Evolutionary conservation across 768 basidiomycete species (phyloP).

Genomic region (Agaricus subrufescens): DNA sequence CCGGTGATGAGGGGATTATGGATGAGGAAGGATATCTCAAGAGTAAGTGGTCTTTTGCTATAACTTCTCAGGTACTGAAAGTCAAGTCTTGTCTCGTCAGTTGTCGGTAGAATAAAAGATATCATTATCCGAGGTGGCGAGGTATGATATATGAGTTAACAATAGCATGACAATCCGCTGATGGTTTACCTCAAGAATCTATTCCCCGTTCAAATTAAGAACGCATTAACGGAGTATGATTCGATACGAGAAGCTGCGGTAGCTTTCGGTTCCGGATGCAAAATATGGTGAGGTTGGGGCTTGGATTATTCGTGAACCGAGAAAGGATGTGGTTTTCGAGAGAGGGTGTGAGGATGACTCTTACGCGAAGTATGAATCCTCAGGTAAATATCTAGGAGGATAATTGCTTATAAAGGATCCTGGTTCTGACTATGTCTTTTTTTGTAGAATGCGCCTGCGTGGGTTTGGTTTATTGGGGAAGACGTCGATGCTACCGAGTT

Average conservation of each 20-base stretch:
- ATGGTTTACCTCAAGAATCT: constrained; percentile 48
- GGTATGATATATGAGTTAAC: constrained; percentile 28
- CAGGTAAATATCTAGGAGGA: constrained; percentile 44
- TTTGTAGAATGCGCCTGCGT: constrained; percentile 66
- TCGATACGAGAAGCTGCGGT: constrained; percentile 68
- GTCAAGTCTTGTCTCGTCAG: constrained; percentile 27
- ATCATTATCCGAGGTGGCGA: constrained; percentile 87
- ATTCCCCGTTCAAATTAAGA: constrained; percentile 83
- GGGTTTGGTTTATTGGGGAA: constrained; percentile 82
- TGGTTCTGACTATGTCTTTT: background rate
- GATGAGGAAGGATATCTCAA: constrained; percentile 77
- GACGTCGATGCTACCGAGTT: constrained; percentile 53
- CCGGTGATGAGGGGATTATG: constrained; percentile 77
- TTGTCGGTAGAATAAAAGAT: constrained; percentile 81
- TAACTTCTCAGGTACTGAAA: background rate
- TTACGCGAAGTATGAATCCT: constrained; percentile 65
- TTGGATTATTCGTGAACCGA: constrained; percentile 60
- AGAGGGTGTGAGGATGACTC: constrained; percentile 49
- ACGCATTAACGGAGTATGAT: constrained; percentile 52
- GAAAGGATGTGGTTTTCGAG: constrained; percentile 30
- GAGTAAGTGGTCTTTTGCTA: constrained; percentile 37
- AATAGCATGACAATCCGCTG: background rate
- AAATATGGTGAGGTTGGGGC: constrained; percentile 76
- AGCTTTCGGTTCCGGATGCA: constrained; percentile 61
- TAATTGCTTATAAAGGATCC: too few species aligned